Base-by-base conservation (phyloP, 2,329 filamentous ascomycete genomes). In the Plenodomus biglobosus region DNA sequence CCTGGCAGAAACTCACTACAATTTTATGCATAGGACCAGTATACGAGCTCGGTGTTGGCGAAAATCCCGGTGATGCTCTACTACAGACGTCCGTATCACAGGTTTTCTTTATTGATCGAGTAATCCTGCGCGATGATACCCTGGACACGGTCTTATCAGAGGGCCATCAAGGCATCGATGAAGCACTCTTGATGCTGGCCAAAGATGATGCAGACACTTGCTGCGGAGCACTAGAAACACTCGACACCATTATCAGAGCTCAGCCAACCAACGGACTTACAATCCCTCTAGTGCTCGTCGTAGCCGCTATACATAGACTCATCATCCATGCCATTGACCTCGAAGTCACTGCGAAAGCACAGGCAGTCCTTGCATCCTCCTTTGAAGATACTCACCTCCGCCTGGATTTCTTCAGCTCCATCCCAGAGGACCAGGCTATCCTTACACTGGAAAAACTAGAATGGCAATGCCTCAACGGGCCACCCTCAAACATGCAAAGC, bases 401-500 rank as follows among this genome's bases (percentile, higher is more conserved):
- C 15, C 16, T 18, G 2, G 40, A 46, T n/a, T 64, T 65, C 38
- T 61, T 70, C 34, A 37, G 38, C 8, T 44, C 58, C 16, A 30
- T 61, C 30, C 52, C 44, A 0, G 21, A 56, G 34, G 16, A 42
- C 0, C 52, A 65, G 36, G 34, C 57, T 3, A 43, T 60, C 2
- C 7, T 43, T n/a, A 64, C 55, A 0, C 44, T 71, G 8, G 36
- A 45, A 8, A 58, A 53, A n/a, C 56, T 72, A 1, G 57, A 70
- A 45, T 21, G 13, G 1, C 66, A 68, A 41, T 69, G 62, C 32
- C 49, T 69, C 10, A 20, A 51, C 1, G 59, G 51, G 5, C 56
- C 66, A 11, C 69, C 69, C 7, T 67, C 66, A 8, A 66, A 63
- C 48, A 59, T 54, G 51, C 62, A 70, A 53, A 61, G 55, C 41